These are phyloP conservation scores for Turnera subulata DNA, from an alignment of 345 rosid genomes.

Conservation along the genomic window DNA sequence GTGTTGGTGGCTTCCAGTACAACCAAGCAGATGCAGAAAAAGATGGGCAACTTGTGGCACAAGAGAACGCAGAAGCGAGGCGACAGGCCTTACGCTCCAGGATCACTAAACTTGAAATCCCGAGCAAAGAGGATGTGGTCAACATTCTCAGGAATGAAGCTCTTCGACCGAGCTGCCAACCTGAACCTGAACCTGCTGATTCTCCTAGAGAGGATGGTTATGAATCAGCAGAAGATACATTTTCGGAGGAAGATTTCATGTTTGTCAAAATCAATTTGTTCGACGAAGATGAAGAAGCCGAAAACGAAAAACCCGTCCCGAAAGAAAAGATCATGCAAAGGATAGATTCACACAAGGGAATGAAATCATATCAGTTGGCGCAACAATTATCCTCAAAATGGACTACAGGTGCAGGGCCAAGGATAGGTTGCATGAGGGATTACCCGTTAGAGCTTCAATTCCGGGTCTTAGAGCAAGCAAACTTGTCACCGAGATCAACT, in stretches of 20 bases:
- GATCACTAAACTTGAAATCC: conserved; percentile 40
- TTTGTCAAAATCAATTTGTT: conserved; percentile 53
- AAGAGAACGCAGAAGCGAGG: conserved; percentile 13
- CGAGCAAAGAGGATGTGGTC: conserved; percentile 15
- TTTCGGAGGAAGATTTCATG: conserved; percentile 69
- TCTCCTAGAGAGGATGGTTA: conserved; percentile 55
- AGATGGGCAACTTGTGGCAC: conserved; percentile 13
- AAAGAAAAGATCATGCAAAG: conserved; percentile 71
- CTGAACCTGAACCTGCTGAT: conserved; percentile 12
- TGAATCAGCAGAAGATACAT: conserved; percentile 69
- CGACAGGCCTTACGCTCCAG: conserved; percentile 27
- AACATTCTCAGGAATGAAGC: conserved; percentile 21
- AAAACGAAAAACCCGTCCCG: conserved; percentile 44
- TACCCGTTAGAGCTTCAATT: conserved; percentile 80
- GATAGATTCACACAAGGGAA: conserved; percentile 74
- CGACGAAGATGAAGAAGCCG: conserved; percentile 51
- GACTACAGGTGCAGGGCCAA: conserved; percentile 92
- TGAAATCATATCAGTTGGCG: conserved; percentile 73
- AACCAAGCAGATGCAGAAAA: conserved; percentile 28
- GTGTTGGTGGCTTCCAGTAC: conserved; percentile 19
- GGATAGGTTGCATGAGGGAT: conserved; percentile 95
- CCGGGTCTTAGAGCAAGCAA: conserved; percentile 60
- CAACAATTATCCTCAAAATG: conserved; percentile 67
- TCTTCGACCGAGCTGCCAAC: conserved; percentile 7
- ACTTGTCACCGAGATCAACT: conserved; percentile 63